These are phyloP conservation scores for Circinella minor DNA, from an alignment of 371 early-diverging fungal genomes.

Conservation along the genomic window DNA sequence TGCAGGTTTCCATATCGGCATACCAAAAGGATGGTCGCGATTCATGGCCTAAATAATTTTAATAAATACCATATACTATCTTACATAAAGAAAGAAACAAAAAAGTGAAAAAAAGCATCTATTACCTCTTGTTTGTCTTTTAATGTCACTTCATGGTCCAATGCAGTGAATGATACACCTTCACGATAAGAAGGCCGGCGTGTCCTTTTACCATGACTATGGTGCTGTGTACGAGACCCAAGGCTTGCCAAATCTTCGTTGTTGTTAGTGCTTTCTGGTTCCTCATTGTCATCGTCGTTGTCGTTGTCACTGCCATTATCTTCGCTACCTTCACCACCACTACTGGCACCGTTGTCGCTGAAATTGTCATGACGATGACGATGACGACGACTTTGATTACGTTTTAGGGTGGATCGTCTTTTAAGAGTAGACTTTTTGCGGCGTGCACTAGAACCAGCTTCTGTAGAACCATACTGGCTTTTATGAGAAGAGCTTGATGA, in stretches of 20 bases:
- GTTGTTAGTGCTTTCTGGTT: not conserved
- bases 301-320: not conserved
- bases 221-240: slow-evolving; percentile 11
- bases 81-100: not conserved
- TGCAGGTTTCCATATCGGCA: slow-evolving; percentile 97
- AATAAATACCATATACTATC: not conserved
- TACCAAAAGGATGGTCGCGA: slow-evolving; percentile 88
- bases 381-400: not conserved
- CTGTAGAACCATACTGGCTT: slow-evolving; percentile 3
- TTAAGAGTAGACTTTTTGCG: not conserved
- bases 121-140: slow-evolving; percentile 71
- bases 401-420: not conserved
- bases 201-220: not conserved
- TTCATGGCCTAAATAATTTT: slow-evolving; percentile 68
- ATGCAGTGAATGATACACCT: slow-evolving; percentile 2
- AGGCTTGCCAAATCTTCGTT: slow-evolving; percentile 10
- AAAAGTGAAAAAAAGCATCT: too few species aligned
- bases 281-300: not conserved
- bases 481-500: slow-evolving; percentile 1
- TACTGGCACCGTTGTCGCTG: not conserved
- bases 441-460: not conserved
- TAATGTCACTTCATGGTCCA: slow-evolving; percentile 60
- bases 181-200: slow-evolving; percentile 5
- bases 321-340: not conserved
- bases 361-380: not conserved